A percentile compares a stretch with the other conserved stretches of the same genome.
Conservation (phyloP, 768 basidiomycete species). For the Mrakia frigida region DNA sequence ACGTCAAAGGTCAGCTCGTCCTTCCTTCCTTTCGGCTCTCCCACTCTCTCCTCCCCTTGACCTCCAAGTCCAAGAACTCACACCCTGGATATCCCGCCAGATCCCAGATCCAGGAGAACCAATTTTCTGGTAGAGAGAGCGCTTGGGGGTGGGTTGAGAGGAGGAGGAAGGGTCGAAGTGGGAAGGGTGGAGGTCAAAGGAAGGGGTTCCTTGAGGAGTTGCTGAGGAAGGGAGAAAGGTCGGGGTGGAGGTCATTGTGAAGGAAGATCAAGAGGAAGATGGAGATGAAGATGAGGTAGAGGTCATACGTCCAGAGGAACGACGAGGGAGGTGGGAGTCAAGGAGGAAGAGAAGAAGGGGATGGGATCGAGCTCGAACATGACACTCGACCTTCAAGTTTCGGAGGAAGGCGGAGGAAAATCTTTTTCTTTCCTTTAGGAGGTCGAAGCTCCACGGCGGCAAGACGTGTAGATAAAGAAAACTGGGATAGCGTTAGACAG, state of each 20-base stretch:
- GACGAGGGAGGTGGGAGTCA: too few species aligned
- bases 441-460: too few species aligned
- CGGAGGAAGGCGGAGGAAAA: too few species aligned
- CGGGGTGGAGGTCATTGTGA: conserved; percentile 42
- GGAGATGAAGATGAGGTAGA: conserved; percentile 57
- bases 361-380: too few species aligned
- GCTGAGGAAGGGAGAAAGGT: conserved; percentile 1
- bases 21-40: too few species aligned
- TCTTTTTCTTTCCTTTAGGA: too few species aligned
- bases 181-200: background rate
- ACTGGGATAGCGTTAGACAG: background rate
- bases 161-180: background rate
- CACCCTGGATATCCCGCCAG: conserved; percentile 15
- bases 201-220: background rate
- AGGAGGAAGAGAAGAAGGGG: too few species aligned
- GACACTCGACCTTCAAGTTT: too few species aligned
- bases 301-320: too few species aligned
- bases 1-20: too few species aligned
- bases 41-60: background rate
- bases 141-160: background rate
- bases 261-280: conserved; percentile 94
- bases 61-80: background rate
- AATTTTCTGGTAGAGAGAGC: background rate
- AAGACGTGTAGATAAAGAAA: too few species aligned
- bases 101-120: conserved; percentile 21